phyloP scores from a whole-genome alignment of 352 stramenopile species.

The Globisporangium cylindrosporum region DNA sequence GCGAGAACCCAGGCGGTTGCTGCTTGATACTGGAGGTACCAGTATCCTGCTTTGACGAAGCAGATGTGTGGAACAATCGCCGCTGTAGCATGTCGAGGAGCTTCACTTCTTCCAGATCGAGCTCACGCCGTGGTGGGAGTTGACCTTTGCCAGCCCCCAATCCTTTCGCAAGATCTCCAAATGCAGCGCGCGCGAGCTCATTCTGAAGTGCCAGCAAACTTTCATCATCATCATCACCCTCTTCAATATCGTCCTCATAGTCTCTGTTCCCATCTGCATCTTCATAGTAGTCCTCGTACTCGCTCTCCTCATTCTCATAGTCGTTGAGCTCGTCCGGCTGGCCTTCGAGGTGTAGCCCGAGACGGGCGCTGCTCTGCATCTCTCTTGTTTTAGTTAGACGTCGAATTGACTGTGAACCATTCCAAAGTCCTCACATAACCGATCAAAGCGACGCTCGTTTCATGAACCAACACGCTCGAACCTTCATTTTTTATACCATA shows the following conservation, averaged over 20 bases:
- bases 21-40: background rate
- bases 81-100: slow-evolving; percentile 10
- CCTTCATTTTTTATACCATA: background rate
- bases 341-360: background rate
- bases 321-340: slow-evolving; percentile 12
- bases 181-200: slow-evolving; percentile 16
- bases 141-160: background rate
- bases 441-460: slow-evolving; percentile 10
- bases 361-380: slow-evolving; percentile 2
- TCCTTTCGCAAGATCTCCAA: slow-evolving; percentile 2
- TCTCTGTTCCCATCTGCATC: slow-evolving; percentile 16
- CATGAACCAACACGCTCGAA: background rate
- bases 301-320: slow-evolving; percentile 15
- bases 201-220: slow-evolving; percentile 13
- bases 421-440: background rate
- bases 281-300: slow-evolving; percentile 24
- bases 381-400: background rate
- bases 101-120: slow-evolving; percentile 14
- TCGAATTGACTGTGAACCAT: background rate
- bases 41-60: background rate
- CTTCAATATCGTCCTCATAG: slow-evolving; percentile 11
- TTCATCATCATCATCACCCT: slow-evolving; percentile 7
- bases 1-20: background rate
- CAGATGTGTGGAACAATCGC: slow-evolving; percentile 19
- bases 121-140: background rate